phyloP scores from a whole-genome alignment of 495 filamentous ascomycete species.

The Neurospora sublineolata region DNA sequence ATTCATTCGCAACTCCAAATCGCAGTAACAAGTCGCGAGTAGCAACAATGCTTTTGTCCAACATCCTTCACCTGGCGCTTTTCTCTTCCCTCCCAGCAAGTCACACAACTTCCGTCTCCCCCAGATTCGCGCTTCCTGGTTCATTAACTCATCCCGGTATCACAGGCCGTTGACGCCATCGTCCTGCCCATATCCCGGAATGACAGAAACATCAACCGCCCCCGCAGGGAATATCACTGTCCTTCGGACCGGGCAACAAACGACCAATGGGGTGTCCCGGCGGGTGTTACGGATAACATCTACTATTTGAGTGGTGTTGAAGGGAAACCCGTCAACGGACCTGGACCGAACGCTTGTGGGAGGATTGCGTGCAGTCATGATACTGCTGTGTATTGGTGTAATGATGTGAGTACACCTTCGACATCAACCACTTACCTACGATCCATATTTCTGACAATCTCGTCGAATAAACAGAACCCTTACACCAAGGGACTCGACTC shows the following conservation, averaged over 20 bases:
- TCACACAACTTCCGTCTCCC: neutral
- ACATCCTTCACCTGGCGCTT: neutral
- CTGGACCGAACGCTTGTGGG: neutral
- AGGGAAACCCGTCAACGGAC: neutral
- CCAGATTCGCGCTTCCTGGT: neutral
- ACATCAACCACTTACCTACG: too few relatives aligned
- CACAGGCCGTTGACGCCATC: neutral
- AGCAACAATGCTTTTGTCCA: neutral
- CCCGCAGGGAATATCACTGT: neutral
- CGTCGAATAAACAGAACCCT: neutral
- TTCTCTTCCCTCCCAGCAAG: neutral
- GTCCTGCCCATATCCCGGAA: neutral
- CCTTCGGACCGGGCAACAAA: neutral
- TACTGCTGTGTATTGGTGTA: neutral
- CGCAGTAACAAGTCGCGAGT: neutral
- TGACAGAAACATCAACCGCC: neutral
- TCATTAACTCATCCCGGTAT: neutral
- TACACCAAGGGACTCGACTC: neutral
- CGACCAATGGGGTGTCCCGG: neutral
- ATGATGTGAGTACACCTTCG: neutral
- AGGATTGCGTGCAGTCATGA: neutral
- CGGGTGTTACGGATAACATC: neutral
- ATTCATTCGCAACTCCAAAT: neutral
- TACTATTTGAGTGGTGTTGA: neutral
- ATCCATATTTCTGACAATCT: too few relatives aligned